phyloP scores from a whole-genome alignment of 2,329 filamentous ascomycete species.

The Pyrenochaeta sp. region DNA sequence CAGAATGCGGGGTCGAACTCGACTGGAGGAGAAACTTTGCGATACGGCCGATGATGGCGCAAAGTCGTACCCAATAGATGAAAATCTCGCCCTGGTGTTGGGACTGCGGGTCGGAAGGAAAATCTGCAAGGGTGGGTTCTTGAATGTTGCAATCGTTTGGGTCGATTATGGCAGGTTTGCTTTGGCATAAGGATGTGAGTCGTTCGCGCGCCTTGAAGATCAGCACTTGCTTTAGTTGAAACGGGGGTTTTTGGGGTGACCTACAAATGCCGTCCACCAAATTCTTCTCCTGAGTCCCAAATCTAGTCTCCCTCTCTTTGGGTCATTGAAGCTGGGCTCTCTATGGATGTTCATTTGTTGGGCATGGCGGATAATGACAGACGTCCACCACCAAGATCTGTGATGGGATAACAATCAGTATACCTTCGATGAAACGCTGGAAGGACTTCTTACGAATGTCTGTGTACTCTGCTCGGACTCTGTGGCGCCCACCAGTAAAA shows the following conservation, averaged over 20 bases:
- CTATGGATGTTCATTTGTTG: slow-evolving; percentile 33
- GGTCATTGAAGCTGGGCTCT: slow-evolving; percentile 20
- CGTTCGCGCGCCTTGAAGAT: slow-evolving; percentile 25
- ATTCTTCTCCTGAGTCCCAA: slow-evolving; percentile 28
- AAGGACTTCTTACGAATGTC: slow-evolving; percentile 9
- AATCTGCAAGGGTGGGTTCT: slow-evolving; percentile 26
- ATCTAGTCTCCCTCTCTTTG: slow-evolving; percentile 12
- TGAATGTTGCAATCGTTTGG: slow-evolving; percentile 29
- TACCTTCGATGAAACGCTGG: neutral
- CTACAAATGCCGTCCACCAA: slow-evolving; percentile 34
- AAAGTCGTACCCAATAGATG: slow-evolving; percentile 31
- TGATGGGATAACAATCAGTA: neutral
- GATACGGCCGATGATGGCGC: slow-evolving; percentile 31
- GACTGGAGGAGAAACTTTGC: slow-evolving; percentile 26
- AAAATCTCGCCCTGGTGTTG: slow-evolving; percentile 32
- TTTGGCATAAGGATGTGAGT: slow-evolving; percentile 29
- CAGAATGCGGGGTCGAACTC: slow-evolving; percentile 9
- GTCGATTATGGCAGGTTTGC: slow-evolving; percentile 30
- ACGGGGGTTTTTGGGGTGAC: slow-evolving; percentile 1
- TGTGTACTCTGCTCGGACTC: slow-evolving; percentile 23
- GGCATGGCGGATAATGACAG: slow-evolving; percentile 29
- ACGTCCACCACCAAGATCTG: slow-evolving; percentile 28
- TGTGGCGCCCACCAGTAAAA: slow-evolving; percentile 35
- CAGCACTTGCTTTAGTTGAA: neutral
- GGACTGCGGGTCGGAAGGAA: slow-evolving; percentile 23